Evolutionary conservation across 768 basidiomycete species (phyloP).

Genomic region (Macrolepiota dolichaula): DNA sequence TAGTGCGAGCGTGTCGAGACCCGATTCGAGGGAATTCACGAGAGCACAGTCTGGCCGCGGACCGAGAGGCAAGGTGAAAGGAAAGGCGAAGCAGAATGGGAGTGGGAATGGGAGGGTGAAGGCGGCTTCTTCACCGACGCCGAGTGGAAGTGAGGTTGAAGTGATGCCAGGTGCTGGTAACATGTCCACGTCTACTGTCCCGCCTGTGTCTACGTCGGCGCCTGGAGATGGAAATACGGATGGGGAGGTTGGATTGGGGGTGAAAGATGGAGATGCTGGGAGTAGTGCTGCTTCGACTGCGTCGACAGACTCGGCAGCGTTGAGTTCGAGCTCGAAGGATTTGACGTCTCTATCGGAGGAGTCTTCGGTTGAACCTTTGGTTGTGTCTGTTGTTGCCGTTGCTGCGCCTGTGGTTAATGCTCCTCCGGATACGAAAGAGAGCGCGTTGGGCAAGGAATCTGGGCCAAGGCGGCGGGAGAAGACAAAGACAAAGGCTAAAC

Average conservation of each 20-base stretch:
- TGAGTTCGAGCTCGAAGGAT: not conserved
- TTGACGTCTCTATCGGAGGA: not conserved
- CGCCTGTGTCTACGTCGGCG: no score
- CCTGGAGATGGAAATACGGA: no score
- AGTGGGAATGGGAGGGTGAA: not conserved
- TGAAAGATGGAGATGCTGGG: not conserved
- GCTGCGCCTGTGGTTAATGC: no score
- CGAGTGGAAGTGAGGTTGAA: not conserved
- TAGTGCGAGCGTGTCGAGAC: no score
- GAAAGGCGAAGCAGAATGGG: constrained; percentile 7
- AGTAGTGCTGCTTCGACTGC: constrained; percentile 5
- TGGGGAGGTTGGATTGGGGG: not conserved
- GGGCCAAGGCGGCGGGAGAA: not conserved
- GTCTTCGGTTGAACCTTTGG: not conserved
- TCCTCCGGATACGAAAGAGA: no score
- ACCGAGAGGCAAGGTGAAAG: not conserved
- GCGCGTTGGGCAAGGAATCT: no score
- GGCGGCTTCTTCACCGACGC: not conserved
- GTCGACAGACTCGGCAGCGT: not conserved
- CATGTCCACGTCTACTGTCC: no score
- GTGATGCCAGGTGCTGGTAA: not conserved
- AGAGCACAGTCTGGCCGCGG: constrained; percentile 19
- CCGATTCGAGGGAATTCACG: no score
- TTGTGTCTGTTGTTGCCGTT: not conserved
- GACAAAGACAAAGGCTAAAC: not conserved